Evolutionary conservation across 2,329 filamentous ascomycete species (phyloP).

Genomic region (Trichoderma koningiopsis): DNA sequence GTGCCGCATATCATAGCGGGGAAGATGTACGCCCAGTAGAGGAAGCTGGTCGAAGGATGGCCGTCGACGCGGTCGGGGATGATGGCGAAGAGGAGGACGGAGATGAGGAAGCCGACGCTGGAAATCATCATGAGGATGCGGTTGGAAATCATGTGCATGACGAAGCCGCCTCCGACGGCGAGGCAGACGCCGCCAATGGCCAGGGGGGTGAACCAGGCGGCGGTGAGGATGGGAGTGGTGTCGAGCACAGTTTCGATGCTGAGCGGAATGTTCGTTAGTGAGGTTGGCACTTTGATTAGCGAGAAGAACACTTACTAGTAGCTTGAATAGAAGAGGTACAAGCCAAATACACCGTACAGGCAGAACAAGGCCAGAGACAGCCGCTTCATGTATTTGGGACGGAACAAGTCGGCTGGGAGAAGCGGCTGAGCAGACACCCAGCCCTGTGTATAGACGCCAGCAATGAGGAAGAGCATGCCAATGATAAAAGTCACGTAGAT

Average conservation of each 20-base stretch:
- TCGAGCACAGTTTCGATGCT: constrained; percentile 64
- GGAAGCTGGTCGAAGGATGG: constrained; percentile 33
- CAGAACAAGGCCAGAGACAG: constrained; percentile 64
- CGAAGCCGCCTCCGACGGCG: constrained; percentile 62
- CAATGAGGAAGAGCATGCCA: constrained; percentile 60
- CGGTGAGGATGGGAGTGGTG: constrained; percentile 62
- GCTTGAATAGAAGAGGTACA: constrained; percentile 70
- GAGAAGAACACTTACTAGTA: constrained; percentile 57
- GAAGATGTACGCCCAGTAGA: constrained; percentile 75
- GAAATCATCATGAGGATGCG: constrained; percentile 65
- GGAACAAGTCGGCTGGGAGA: constrained; percentile 70
- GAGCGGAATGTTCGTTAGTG: not conserved
- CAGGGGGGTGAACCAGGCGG: constrained; percentile 70
- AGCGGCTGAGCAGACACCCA: constrained; percentile 70
- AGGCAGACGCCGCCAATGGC: constrained; percentile 69
- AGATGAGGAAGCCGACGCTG: constrained; percentile 58
- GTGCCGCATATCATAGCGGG: constrained; percentile 70
- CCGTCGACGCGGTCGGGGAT: constrained; percentile 56
- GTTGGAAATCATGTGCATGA: constrained; percentile 67
- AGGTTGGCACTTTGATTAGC: not conserved
- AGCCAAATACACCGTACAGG: constrained; percentile 67
- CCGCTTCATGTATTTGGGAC: constrained; percentile 67
- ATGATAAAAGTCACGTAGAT: constrained; percentile 66
- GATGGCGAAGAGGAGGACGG: constrained; percentile 64
- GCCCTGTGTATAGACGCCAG: constrained; percentile 70